Base-by-base conservation (phyloP, 176 grass and related monocot species). In the Oryza officinalis region DNA sequence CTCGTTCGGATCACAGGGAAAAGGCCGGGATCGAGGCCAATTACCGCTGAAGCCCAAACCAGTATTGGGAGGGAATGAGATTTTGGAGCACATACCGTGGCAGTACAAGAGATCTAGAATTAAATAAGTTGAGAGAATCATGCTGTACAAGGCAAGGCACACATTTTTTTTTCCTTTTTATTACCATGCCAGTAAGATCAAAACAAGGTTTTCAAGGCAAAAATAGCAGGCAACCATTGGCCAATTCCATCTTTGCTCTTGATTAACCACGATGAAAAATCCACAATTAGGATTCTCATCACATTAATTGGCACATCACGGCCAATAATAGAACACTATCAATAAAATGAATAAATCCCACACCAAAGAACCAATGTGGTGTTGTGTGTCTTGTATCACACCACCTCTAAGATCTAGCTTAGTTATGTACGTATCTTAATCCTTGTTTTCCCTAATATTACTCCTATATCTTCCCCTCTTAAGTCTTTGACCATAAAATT, bases 311-410 rank as follows among this genome's bases (percentile, higher is more conserved):
- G 6, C 41, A 69, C 26, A 67, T 54, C 27, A 73, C 13, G 52
- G 38, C 67, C 41, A 67, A 40, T 49, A 74, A 72, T 8, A 7
- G 20, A 54, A 52, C 41, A 89, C 8, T 61, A 46, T 22, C 35
- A 40, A 27, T 20, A 65, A 65, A 26, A 64, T 11, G 18, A 88
- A 74, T 20, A 74, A 32, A n/a, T 37, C 4, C 35, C 27, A 32
- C 3, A 38, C 67, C 75, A 65, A 70, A 65, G 65, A 77, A 79
- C 71, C 61, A 85, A 83, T 82, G 28, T 74, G 79, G 79, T 78
- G 41, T 28, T 49, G 0, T 13, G 59, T 81, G 57, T 1, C 33
- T 27, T 83, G 10, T 67, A 68, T 25, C 40, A 74, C 33, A 50
- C 25, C 57, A 23, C 27, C 63, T 80, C 67, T 82, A 72, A 20